Percentiles rank a stretch among this genome's conserved stretches.
phyloP scores from a whole-genome alignment of 1,284 basidiomycete genomes.

The Pseudozyma pruni region DNA sequence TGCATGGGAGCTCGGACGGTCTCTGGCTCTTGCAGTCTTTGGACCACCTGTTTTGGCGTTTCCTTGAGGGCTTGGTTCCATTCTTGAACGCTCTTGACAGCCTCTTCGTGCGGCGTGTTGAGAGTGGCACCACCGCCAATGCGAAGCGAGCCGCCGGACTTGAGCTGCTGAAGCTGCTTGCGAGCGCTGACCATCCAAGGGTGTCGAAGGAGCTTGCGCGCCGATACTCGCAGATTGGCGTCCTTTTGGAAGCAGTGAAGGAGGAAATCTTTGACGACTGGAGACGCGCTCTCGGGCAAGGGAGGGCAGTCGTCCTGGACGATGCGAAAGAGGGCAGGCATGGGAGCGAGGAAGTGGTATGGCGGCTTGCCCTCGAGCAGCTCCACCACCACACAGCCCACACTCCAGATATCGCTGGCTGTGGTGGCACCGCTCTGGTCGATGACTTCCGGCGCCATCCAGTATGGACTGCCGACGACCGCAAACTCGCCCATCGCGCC shows the following conservation, averaged over 20 bases:
- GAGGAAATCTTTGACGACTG: constrained; percentile 91
- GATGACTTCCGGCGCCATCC: constrained; percentile 68
- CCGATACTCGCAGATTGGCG: constrained; percentile 89
- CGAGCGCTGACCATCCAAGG: constrained; percentile 93
- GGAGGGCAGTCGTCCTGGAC: constrained; percentile 97
- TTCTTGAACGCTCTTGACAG: constrained; percentile 92
- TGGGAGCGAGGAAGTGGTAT: constrained; percentile 92
- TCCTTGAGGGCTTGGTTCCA: constrained; percentile 96
- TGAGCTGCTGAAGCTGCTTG: constrained; percentile 75
- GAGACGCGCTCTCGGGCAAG: constrained; percentile 90
- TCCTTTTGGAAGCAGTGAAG: constrained; percentile 99
- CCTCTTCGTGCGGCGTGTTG: constrained; percentile 78
- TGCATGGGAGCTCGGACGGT: constrained; percentile 40
- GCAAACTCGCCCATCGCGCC: constrained; percentile 50
- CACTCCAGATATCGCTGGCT: constrained; percentile 94
- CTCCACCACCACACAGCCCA: constrained; percentile 96
- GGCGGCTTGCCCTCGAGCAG: constrained; percentile 94
- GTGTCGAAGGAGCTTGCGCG: constrained; percentile 89
- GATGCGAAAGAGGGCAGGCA: constrained; percentile 97
- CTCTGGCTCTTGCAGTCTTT: constrained; percentile 29
- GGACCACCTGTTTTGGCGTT: constrained; percentile 70
- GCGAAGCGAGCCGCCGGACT: constrained; percentile 70
- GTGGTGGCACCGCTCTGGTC: constrained; percentile 91
- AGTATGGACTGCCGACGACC: constrained; percentile 70
- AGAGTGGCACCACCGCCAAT: constrained; percentile 21